These are phyloP conservation scores for Tolypocladium paradoxum DNA, from an alignment of 2,329 filamentous ascomycete species.

Conservation along the genomic window DNA sequence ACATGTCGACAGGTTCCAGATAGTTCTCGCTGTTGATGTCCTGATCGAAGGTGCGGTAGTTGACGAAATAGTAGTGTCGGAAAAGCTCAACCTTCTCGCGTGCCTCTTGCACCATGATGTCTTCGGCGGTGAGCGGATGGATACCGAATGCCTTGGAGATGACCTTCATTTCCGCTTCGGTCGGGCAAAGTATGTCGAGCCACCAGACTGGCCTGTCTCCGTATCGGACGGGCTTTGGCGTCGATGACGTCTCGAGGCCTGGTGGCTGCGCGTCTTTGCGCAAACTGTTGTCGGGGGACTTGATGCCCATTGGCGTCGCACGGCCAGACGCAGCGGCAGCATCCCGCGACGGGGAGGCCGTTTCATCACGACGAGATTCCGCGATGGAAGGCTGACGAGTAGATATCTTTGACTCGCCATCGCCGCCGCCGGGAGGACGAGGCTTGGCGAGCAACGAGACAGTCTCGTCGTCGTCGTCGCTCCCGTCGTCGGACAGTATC, in stretches of 20 bases:
- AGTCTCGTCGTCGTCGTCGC: slow-evolving; percentile 44
- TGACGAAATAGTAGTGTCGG: slow-evolving; percentile 96
- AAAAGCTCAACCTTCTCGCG: slow-evolving; percentile 98
- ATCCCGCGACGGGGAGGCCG: slow-evolving; percentile 19
- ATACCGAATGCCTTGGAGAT: slow-evolving; percentile 90
- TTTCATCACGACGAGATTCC: slow-evolving; percentile 15
- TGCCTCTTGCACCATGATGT: slow-evolving; percentile 94
- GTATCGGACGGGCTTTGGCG: slow-evolving; percentile 40
- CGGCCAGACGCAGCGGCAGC: slow-evolving; percentile 28
- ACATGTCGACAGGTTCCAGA: slow-evolving; percentile 93
- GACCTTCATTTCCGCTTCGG: slow-evolving; percentile 90
- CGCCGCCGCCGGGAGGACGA: slow-evolving; percentile 11
- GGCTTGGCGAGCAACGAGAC: slow-evolving; percentile 12
- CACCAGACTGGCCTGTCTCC: slow-evolving; percentile 91
- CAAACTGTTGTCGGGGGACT: slow-evolving; percentile 21
- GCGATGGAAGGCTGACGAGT: slow-evolving; percentile 36
- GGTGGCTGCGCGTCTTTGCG: slow-evolving; percentile 9
- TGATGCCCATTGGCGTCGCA: slow-evolving; percentile 35
- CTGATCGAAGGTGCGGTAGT: slow-evolving; percentile 95
- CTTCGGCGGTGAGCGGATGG: slow-evolving; percentile 87
- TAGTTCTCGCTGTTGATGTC: slow-evolving; percentile 83
- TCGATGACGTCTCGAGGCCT: slow-evolving; percentile 13
- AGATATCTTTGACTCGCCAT: slow-evolving; percentile 31
- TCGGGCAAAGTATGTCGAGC: slow-evolving; percentile 86
- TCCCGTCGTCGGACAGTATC: slow-evolving; percentile 61